phyloP scores from a whole-genome alignment of 2,329 filamentous ascomycete species.

The Botryotinia globosa region DNA sequence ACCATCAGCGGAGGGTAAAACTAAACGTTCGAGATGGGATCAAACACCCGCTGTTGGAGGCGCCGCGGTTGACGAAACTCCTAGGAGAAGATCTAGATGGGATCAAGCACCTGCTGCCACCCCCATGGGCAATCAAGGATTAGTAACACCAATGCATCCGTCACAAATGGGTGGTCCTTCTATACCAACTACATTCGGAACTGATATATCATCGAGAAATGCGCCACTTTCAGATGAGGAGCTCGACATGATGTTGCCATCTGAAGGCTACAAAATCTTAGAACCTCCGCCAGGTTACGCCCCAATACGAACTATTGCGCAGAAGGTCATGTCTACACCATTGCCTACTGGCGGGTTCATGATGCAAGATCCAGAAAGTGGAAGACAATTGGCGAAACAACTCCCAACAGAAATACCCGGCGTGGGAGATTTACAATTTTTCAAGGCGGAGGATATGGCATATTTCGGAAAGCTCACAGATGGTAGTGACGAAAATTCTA shows the following conservation, averaged over 20 bases:
- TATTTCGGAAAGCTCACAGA: conserved; percentile 98
- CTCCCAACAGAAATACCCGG: conserved; percentile 94
- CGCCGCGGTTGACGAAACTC: conserved; percentile 52
- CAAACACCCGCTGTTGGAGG: conserved; percentile 64
- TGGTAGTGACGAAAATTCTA: conserved; percentile 82
- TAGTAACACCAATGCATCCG: conserved; percentile 74
- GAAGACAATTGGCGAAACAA: conserved; percentile 79
- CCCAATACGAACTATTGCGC: conserved; percentile 71
- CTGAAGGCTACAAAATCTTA: conserved; percentile 88
- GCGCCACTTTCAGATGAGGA: conserved; percentile 88
- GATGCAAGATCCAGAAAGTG: conserved; percentile 93
- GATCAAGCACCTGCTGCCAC: conserved; percentile 84
- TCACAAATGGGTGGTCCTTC: conserved; percentile 55
- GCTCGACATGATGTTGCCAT: conserved; percentile 84
- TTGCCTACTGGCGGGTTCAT: conserved; percentile 82
- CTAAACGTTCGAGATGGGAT: conserved; percentile 79
- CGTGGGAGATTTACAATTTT: conserved; percentile 93
- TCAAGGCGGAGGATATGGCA: conserved; percentile 97
- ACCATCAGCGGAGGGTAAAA: conserved; percentile 54
- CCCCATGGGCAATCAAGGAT: conserved; percentile 68
- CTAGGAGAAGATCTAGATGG: conserved; percentile 83
- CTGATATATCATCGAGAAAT: conserved; percentile 76
- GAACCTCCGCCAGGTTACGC: conserved; percentile 90
- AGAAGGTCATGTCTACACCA: conserved; percentile 72
- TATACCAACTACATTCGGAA: conserved; percentile 67